A percentile compares a stretch with the other conserved stretches of the same genome.
Conservation (phyloP, 106 monocot genomes). For the Xerophyta viscosa region DNA sequence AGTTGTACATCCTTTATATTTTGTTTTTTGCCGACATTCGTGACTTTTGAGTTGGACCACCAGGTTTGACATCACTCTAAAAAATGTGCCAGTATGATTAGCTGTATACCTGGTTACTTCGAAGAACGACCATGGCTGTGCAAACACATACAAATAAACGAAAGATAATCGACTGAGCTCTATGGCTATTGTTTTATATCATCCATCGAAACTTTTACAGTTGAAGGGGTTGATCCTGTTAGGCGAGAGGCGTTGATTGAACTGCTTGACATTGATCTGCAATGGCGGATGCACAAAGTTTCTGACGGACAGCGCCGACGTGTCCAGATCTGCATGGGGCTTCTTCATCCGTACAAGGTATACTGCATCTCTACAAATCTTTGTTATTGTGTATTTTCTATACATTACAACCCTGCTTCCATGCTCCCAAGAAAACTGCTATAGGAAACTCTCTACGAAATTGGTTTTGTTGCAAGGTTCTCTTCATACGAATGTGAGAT, state of each 20-base stretch:
- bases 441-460: too few relatives aligned
- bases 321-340: slow-evolving; percentile 98
- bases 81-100: not conserved
- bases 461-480: too few relatives aligned
- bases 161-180: not conserved
- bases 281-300: slow-evolving; percentile 99
- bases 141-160: too few relatives aligned
- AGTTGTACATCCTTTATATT: too few relatives aligned
- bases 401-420: too few relatives aligned
- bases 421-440: too few relatives aligned
- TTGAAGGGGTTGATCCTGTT: slow-evolving; percentile 85
- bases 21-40: too few relatives aligned
- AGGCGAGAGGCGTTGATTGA: slow-evolving; percentile 88
- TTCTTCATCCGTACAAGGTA: slow-evolving; percentile 92
- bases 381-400: not conserved
- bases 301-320: slow-evolving; percentile 94
- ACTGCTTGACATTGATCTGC: slow-evolving; percentile 86
- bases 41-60: too few relatives aligned
- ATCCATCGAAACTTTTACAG: slow-evolving; percentile 30
- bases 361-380: not conserved
- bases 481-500: too few relatives aligned
- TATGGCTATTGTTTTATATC: not conserved
- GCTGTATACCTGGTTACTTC: not conserved
- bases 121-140: too few relatives aligned
- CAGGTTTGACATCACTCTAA: too few relatives aligned